phyloP scores from a whole-genome alignment of 306 rosid species.

The Dryas octopetala region DNA sequence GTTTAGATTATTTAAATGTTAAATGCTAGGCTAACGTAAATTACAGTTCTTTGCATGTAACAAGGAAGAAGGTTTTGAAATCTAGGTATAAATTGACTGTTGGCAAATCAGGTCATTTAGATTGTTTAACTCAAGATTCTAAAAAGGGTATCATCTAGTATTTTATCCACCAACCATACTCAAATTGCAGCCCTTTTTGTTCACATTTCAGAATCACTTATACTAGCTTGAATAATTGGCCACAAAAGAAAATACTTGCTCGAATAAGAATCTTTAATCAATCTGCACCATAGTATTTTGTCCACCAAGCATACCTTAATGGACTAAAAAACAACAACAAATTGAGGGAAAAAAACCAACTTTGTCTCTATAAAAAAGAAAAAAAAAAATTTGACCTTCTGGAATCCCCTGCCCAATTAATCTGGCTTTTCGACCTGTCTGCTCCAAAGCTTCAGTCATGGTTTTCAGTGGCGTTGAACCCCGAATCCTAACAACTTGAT shows the following conservation, averaged over 20 bases:
- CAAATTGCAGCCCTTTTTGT: not conserved
- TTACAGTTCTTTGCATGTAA: not conserved
- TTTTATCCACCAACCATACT: too few relatives aligned
- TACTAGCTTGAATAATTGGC: not conserved
- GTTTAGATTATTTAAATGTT: not conserved
- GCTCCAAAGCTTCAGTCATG: constrained; percentile 89
- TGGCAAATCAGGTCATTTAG: not conserved
- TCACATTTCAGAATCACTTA: not conserved
- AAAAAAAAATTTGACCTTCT: constrained; percentile 44
- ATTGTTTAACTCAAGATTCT: not conserved
- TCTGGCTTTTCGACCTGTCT: constrained; percentile 78
- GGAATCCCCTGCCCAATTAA: constrained; percentile 93
- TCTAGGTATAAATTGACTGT: not conserved
- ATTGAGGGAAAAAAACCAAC: not conserved
- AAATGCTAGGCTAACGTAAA: not conserved
- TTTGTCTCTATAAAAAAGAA: not conserved
- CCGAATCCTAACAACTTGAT: constrained; percentile 83
- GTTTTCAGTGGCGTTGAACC: constrained; percentile 79
- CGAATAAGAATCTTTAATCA: not conserved
- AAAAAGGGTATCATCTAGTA: not conserved
- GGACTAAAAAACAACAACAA: not conserved
- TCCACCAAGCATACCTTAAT: not conserved
- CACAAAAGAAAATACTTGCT: not conserved
- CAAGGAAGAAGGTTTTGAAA: not conserved
- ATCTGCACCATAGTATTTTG: not conserved